phyloP scores from a whole-genome alignment of 352 stramenopile genomes.

The Globisporangium lucens region DNA sequence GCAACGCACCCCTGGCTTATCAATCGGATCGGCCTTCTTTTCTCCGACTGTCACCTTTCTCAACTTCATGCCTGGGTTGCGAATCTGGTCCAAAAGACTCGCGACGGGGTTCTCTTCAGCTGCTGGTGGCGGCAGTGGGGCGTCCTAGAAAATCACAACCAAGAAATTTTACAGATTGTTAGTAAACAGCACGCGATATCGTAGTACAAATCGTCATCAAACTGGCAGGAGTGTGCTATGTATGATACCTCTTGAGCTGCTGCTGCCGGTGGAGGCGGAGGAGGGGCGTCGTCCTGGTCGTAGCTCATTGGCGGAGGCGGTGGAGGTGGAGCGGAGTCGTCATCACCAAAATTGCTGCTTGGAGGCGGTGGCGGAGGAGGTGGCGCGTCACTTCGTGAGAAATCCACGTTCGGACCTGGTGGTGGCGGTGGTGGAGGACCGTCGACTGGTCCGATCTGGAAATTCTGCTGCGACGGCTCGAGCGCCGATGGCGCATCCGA shows the following conservation, averaged over 20 bases:
- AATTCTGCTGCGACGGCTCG: constrained; percentile 51
- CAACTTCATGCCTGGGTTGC: constrained; percentile 53
- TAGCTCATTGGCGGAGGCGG: constrained; percentile 34
- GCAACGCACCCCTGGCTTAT: constrained; percentile 30
- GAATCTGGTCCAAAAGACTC: constrained; percentile 61
- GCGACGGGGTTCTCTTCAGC: constrained; percentile 28
- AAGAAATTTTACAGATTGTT: not conserved
- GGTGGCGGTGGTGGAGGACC: constrained; percentile 59
- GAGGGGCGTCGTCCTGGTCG: constrained; percentile 33
- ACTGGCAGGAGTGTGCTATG: not conserved
- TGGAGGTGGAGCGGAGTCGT: constrained; percentile 40
- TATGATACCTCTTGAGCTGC: constrained; percentile 30
- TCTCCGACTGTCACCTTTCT: constrained; percentile 40
- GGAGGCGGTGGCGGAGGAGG: constrained; percentile 52
- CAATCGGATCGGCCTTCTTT: constrained; percentile 26
- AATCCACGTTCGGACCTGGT: constrained; percentile 54
- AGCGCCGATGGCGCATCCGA: constrained; percentile 55
- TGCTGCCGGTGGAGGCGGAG: constrained; percentile 39
- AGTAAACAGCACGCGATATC: not conserved
- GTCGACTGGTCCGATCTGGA: constrained; percentile 68
- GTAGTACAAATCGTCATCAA: not conserved
- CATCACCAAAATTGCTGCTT: constrained; percentile 35
- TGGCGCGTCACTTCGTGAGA: constrained; percentile 35
- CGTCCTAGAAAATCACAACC: constrained; percentile 23
- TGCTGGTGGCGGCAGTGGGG: constrained; percentile 24